Evolutionary conservation across 129 eudicot genomes (phyloP).

Genomic region (Kitagawia praeruptora): DNA sequence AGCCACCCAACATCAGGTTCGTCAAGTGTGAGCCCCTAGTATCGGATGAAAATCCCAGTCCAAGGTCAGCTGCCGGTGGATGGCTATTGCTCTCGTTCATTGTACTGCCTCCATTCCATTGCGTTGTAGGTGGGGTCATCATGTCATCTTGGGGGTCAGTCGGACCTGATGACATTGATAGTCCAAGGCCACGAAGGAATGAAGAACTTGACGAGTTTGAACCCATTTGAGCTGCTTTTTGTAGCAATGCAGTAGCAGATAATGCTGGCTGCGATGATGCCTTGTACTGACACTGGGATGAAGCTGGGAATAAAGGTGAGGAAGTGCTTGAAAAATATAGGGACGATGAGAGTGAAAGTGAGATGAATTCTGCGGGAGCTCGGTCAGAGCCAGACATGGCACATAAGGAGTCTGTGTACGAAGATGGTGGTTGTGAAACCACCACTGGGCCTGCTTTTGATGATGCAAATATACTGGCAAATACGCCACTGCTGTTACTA

Average conservation of each 20-base stretch:
- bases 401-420: slow-evolving; percentile 35
- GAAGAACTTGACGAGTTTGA: slow-evolving; percentile 56
- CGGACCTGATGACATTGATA: slow-evolving; percentile 27
- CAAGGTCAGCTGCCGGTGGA: slow-evolving; percentile 24
- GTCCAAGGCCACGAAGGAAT: slow-evolving; percentile 59
- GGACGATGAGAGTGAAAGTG: slow-evolving; percentile 64
- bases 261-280: slow-evolving; percentile 49
- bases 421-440: slow-evolving; percentile 31
- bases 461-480: slow-evolving; percentile 53
- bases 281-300: slow-evolving; percentile 28
- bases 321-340: slow-evolving; percentile 37
- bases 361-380: slow-evolving; percentile 39
- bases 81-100: slow-evolving; percentile 27
- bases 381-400: slow-evolving; percentile 26
- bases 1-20: slow-evolving; percentile 34
- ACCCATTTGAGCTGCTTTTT: slow-evolving; percentile 87
- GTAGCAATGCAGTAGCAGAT: slow-evolving; percentile 80
- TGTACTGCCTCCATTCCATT: slow-evolving; percentile 21
- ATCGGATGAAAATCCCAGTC: slow-evolving; percentile 27
- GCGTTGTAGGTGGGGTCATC: slow-evolving; percentile 14
- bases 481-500: slow-evolving; percentile 32
- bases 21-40: slow-evolving; percentile 16
- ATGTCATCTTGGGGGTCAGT: slow-evolving; percentile 18
- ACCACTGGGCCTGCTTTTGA: slow-evolving; percentile 19
- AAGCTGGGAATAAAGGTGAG: slow-evolving; percentile 36